Percentiles rank a stretch among this genome's conserved stretches.
These are phyloP conservation scores for Rhodotorula sp. DNA, from an alignment of 1,284 basidiomycete genomes.

Conservation along the genomic window DNA sequence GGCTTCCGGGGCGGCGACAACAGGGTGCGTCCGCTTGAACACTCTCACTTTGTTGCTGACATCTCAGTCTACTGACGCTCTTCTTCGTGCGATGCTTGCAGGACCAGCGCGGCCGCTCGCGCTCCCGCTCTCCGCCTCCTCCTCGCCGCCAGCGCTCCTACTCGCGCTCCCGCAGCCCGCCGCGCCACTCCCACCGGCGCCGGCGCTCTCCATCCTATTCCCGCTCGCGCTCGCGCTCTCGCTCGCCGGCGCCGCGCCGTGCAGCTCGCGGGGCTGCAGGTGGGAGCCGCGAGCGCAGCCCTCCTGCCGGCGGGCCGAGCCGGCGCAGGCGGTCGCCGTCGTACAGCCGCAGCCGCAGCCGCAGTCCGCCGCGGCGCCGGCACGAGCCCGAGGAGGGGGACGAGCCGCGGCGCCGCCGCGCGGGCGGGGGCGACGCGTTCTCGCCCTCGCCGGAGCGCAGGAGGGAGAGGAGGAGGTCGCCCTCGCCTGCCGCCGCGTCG, in stretches of 20 bases:
- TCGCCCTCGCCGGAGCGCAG: neutral
- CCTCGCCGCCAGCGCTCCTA: conserved; percentile 13
- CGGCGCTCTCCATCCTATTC: neutral
- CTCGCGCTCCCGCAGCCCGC: conserved; percentile 23
- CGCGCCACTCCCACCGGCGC: neutral
- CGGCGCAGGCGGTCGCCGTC: conserved; percentile 1
- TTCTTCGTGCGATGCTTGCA: neutral
- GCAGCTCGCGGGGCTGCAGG: too few species aligned
- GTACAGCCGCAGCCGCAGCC: conserved; percentile 2
- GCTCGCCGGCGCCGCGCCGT: neutral
- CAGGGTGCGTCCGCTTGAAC: neutral
- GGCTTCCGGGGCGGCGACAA: neutral
- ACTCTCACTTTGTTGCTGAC: neutral
- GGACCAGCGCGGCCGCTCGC: conserved; percentile 7
- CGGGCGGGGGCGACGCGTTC: neutral
- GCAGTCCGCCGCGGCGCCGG: conserved; percentile 2
- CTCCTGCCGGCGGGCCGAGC: neutral
- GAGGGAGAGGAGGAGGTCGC: conserved; percentile 1
- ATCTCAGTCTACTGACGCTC: neutral
- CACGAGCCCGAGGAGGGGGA: neutral
- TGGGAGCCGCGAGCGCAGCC: neutral
- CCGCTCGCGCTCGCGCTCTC: conserved; percentile 7
- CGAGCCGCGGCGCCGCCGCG: conserved; percentile 10
- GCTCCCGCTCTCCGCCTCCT: conserved; percentile 4
- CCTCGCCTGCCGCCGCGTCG: neutral